These are phyloP conservation scores for Physcia stellaris DNA, from an alignment of 495 filamentous ascomycete genomes.

Conservation along the genomic window DNA sequence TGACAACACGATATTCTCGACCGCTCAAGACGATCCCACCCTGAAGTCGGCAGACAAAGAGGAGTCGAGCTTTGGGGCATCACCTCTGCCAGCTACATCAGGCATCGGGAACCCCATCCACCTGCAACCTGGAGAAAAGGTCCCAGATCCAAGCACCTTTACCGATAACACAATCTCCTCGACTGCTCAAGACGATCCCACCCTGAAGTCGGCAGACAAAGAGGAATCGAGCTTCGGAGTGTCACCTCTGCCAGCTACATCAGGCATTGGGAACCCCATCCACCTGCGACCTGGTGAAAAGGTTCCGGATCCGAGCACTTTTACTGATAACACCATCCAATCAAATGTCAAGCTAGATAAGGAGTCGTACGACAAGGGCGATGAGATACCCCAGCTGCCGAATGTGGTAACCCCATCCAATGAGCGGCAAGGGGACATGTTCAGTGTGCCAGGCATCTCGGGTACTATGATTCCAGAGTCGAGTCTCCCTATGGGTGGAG, in stretches of 20 bases:
- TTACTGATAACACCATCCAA: constrained; percentile 40
- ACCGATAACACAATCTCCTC: constrained; percentile 28
- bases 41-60: too few species aligned
- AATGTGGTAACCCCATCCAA: constrained; percentile 28
- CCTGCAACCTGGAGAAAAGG: constrained; percentile 61
- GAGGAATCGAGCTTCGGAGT: constrained; percentile 31
- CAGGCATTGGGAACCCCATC: constrained; percentile 52
- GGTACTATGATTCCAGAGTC: constrained; percentile 72
- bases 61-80: constrained; percentile 46
- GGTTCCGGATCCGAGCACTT: constrained; percentile 37
- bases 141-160: constrained; percentile 46
- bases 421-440: constrained; percentile 36
- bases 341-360: constrained; percentile 61
- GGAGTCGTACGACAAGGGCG: constrained; percentile 65
- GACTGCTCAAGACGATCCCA: constrained; percentile 6
- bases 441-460: constrained; percentile 47
- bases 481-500: constrained; percentile 54
- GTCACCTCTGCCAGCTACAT: constrained; percentile 44
- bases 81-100: constrained; percentile 59
- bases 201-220: too few species aligned
- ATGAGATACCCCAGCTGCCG: constrained; percentile 41
- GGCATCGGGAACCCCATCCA: constrained; percentile 70
- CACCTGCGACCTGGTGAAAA: constrained; percentile 52
- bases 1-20: constrained; percentile 34
- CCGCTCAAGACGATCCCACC: constrained; percentile 16